These are phyloP conservation scores for Phellinidium pouzarii DNA, from an alignment of 1,284 basidiomycete genomes.

Conservation along the genomic window DNA sequence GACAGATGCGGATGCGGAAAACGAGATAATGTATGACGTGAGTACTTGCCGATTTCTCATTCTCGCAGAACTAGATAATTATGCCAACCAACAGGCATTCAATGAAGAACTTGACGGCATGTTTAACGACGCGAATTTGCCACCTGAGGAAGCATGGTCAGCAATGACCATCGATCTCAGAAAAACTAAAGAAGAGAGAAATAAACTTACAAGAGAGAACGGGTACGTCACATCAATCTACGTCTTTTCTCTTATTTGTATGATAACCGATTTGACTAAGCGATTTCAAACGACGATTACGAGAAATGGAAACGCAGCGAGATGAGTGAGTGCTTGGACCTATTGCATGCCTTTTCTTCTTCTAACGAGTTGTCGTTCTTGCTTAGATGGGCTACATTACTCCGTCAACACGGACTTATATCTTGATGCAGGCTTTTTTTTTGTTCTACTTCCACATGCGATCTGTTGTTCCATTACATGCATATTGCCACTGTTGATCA, in stretches of 20 bases:
- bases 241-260: slow-evolving; percentile 7
- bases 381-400: slow-evolving; percentile 59
- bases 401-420: slow-evolving; percentile 55
- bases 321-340: slow-evolving; percentile 58
- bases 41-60: slow-evolving; percentile 22
- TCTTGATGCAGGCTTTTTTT: slow-evolving; percentile 23
- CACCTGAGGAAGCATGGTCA: slow-evolving; percentile 70
- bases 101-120: slow-evolving; percentile 87
- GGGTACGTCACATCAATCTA: slow-evolving; percentile 41
- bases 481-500: slow-evolving; percentile 4
- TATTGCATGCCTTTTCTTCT: slow-evolving; percentile 11
- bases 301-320: slow-evolving; percentile 65
- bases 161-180: slow-evolving; percentile 69
- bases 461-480: background rate
- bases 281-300: slow-evolving; percentile 61
- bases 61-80: slow-evolving; percentile 11
- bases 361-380: slow-evolving; percentile 19
- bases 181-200: slow-evolving; percentile 69
- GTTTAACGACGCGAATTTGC: slow-evolving; percentile 75
- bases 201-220: slow-evolving; percentile 68
- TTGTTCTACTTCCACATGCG: background rate
- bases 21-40: slow-evolving; percentile 88
- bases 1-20: slow-evolving; percentile 72
- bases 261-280: slow-evolving; percentile 31
- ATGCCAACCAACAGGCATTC: slow-evolving; percentile 57